These are phyloP conservation scores for Echium plantagineum DNA, from an alignment of 257 asterid species.

Conservation along the genomic window DNA sequence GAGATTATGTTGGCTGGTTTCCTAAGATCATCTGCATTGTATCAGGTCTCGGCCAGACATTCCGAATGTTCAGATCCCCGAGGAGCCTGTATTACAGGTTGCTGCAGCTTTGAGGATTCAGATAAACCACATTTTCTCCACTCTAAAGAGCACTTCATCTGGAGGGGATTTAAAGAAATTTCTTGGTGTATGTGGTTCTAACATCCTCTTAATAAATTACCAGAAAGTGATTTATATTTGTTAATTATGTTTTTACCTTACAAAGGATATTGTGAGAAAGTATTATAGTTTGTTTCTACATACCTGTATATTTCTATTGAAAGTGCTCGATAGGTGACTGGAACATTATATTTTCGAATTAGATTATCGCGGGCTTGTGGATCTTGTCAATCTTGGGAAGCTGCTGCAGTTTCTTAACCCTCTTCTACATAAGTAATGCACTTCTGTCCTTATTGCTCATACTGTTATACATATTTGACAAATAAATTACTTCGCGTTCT, in stretches of 20 bases:
- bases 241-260: neutral
- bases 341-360: slow-evolving; percentile 5
- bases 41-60: slow-evolving; percentile 61
- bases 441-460: neutral
- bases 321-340: no score
- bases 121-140: slow-evolving; percentile 38
- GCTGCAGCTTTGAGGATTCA: slow-evolving; percentile 56
- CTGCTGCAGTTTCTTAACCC: slow-evolving; percentile 67
- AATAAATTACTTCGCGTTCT: neutral
- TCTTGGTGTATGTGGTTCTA: slow-evolving; percentile 36
- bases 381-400: slow-evolving; percentile 56
- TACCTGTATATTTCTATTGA: neutral
- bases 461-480: neutral
- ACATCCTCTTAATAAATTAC: neutral
- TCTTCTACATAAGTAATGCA: slow-evolving; percentile 52
- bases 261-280: neutral
- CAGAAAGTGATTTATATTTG: no score
- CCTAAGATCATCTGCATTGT: neutral
- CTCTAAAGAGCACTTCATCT: slow-evolving; percentile 54
- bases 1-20: neutral
- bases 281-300: neutral
- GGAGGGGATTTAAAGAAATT: slow-evolving; percentile 74
- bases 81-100: slow-evolving; percentile 39
- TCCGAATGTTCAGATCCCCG: slow-evolving; percentile 54
- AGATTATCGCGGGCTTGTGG: slow-evolving; percentile 84